A percentile compares a stretch with the other conserved stretches of the same genome.
phyloP scores from a whole-genome alignment of 306 rosid species.

The Hippophae rhamnoides region DNA sequence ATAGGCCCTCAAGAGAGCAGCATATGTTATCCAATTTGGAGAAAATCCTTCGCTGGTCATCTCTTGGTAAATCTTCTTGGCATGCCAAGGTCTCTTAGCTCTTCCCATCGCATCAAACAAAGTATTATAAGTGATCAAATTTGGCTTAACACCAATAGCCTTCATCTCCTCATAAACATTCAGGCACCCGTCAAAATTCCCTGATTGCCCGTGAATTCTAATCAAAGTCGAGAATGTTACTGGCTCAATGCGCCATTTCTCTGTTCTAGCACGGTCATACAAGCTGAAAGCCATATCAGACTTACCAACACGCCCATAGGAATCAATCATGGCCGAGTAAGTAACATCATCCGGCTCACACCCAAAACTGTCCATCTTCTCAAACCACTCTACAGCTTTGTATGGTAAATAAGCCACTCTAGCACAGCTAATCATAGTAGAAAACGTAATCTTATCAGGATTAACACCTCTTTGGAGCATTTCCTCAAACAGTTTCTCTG shows the following conservation, averaged over 20 bases:
- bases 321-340: slow-evolving; percentile 53
- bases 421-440: slow-evolving; percentile 66
- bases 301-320: slow-evolving; percentile 68
- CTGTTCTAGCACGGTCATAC: slow-evolving; percentile 61
- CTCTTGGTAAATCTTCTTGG: slow-evolving; percentile 59
- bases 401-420: slow-evolving; percentile 33
- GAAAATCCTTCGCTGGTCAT: slow-evolving; percentile 46
- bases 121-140: slow-evolving; percentile 45
- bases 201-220: slow-evolving; percentile 52
- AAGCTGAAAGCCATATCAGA: slow-evolving; percentile 59
- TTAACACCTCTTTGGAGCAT: slow-evolving; percentile 53
- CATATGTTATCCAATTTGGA: slow-evolving; percentile 58
- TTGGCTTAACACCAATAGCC: slow-evolving; percentile 56
- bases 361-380: slow-evolving; percentile 53
- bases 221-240: slow-evolving; percentile 56
- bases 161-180: slow-evolving; percentile 79
- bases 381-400: slow-evolving; percentile 80
- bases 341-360: slow-evolving; percentile 54
- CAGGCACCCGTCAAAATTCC: slow-evolving; percentile 70
- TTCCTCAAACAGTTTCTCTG: slow-evolving; percentile 76
- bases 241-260: slow-evolving; percentile 61
- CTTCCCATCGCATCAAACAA: slow-evolving; percentile 65
- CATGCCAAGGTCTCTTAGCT: slow-evolving; percentile 68
- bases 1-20: slow-evolving; percentile 61
- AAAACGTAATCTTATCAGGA: slow-evolving; percentile 69